phyloP scores from a whole-genome alignment of 2,329 filamentous ascomycete species.

The Passalora sequoiae region DNA sequence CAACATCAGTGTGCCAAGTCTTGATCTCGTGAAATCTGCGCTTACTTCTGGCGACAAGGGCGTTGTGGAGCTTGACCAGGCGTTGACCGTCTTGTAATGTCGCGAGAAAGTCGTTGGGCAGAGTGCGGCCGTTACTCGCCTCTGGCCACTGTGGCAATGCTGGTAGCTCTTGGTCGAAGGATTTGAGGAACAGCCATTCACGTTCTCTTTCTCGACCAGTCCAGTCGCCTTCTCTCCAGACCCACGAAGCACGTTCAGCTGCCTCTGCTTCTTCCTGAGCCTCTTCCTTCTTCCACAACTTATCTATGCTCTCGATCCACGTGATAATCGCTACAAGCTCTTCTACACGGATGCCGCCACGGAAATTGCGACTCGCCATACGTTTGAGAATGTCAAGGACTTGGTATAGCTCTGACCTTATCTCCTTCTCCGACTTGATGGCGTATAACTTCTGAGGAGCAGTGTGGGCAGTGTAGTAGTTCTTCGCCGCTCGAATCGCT shows the following conservation, averaged over 20 bases:
- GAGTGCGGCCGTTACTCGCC: constrained; percentile 13
- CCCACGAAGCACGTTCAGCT: constrained; percentile 64
- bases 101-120: constrained; percentile 62
- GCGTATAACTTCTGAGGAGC: constrained; percentile 76
- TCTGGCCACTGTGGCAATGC: constrained; percentile 64
- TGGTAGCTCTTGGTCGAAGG: constrained; percentile 61
- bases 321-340: constrained; percentile 69
- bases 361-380: constrained; percentile 83
- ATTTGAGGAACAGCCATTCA: constrained; percentile 74
- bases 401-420: constrained; percentile 75
- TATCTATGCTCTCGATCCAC: constrained; percentile 76
- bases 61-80: constrained; percentile 84
- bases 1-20: constrained; percentile 82
- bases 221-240: constrained; percentile 73
- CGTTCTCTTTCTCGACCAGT: constrained; percentile 68
- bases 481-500: constrained; percentile 90
- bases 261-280: constrained; percentile 69
- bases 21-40: constrained; percentile 86
- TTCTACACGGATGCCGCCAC: constrained; percentile 70
- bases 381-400: constrained; percentile 89
- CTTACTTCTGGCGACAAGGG: constrained; percentile 75
- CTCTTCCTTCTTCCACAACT: constrained; percentile 71
- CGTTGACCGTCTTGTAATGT: constrained; percentile 72
- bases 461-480: constrained; percentile 93
- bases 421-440: constrained; percentile 80